Percentiles rank a stretch among this genome's conserved stretches.
Conservation (phyloP, 768 basidiomycete species). For the Termitomyces sp. region DNA sequence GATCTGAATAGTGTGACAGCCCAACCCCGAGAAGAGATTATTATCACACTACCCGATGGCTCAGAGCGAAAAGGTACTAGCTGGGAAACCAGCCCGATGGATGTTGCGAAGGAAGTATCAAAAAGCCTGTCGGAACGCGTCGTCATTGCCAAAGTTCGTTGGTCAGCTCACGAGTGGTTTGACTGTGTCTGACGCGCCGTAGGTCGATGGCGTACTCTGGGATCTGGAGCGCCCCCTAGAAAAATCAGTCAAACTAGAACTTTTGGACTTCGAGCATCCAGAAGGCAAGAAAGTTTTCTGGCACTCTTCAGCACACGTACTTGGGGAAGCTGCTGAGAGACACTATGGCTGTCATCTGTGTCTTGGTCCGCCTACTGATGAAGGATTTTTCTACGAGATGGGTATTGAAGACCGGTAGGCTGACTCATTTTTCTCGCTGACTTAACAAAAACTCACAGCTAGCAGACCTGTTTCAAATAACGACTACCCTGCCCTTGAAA, state of each 20-base stretch:
- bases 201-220: conserved; percentile 89
- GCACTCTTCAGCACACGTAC: conserved; percentile 98
- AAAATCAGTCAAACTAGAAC: conserved; percentile 67
- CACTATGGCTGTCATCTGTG: conserved; percentile 98
- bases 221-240: conserved; percentile 96
- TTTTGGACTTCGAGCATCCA: conserved; percentile 89
- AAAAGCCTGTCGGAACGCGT: conserved; percentile 83
- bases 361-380: conserved; percentile 93
- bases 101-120: conserved; percentile 82
- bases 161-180: neutral
- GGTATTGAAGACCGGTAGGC: conserved; percentile 70
- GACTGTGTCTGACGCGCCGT: neutral
- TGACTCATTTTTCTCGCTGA: neutral
- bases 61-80: conserved; percentile 76
- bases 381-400: conserved; percentile 99
- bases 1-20: conserved; percentile 27
- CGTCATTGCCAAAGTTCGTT: conserved; percentile 85
- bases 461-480: conserved; percentile 65
- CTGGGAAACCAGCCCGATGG: conserved; percentile 95
- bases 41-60: conserved; percentile 82
- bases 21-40: conserved; percentile 81
- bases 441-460: neutral
- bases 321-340: conserved; percentile 93
- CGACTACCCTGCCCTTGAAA: conserved; percentile 89
- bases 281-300: conserved; percentile 99